Conservation (phyloP, 495 filamentous ascomycete genomes). For the Entonaema liquescens region DNA sequence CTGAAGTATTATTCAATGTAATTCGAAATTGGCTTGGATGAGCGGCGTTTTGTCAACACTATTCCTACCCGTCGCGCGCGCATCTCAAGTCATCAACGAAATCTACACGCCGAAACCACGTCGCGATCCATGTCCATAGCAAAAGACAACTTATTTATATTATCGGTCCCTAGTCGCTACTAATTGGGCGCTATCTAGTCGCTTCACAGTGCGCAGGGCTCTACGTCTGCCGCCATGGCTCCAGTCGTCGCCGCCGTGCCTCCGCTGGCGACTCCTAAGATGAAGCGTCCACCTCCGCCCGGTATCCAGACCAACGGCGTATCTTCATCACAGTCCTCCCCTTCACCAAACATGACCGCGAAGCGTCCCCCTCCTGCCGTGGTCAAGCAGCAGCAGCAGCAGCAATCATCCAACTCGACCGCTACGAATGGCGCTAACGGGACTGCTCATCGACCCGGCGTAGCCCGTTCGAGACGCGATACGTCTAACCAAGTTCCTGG, state of each 20-base stretch:
- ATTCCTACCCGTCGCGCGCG: neutral
- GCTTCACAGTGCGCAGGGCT: conserved; percentile 24
- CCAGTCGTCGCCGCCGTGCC: conserved; percentile 60
- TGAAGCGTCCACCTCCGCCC: conserved; percentile 76
- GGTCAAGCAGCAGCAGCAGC: conserved; percentile 50
- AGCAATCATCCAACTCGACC: conserved; percentile 53
- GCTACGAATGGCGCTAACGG: conserved; percentile 57
- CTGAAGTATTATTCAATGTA: conserved; percentile 1
- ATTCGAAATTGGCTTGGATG: neutral
- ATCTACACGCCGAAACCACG: neutral
- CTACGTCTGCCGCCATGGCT: conserved; percentile 47
- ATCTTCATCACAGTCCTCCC: conserved; percentile 67
- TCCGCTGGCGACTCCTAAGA: conserved; percentile 68
- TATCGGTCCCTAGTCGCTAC: conserved; percentile 22
- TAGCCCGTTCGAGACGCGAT: conserved; percentile 61
- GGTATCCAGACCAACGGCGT: conserved; percentile 74
- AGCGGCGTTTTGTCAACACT: neutral
- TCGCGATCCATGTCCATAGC: conserved; percentile 38
- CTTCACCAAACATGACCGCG: conserved; percentile 71
- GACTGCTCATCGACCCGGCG: conserved; percentile 56
- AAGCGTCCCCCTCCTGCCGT: conserved; percentile 65
- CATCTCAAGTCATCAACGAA: neutral
- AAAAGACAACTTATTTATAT: conserved; percentile 18
- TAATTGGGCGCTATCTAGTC: conserved; percentile 26
- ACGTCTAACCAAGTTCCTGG: conserved; percentile 46